Base-by-base conservation (phyloP, 441 rosid species). In the Breynia disticha region DNA sequence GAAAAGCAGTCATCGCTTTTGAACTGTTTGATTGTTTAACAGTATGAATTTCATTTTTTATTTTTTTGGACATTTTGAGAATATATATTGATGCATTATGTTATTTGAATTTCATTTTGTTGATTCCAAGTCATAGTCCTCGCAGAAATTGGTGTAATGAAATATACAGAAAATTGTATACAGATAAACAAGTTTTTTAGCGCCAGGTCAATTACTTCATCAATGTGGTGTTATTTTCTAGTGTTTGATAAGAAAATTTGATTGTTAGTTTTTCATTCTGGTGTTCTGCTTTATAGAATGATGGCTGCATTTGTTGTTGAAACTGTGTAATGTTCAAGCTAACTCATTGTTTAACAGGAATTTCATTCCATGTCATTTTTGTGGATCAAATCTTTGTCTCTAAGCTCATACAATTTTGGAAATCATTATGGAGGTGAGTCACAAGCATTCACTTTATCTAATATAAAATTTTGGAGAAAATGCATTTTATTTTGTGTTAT, bases 401-500 rank as follows among this genome's bases (percentile, higher is more conserved):
- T 72, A 13, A 41, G n/a, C 48, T 10, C 54, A 7, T 15, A 11
- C 48, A 57, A 21, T 55, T 44, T 57, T 52, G 43, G 46, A 37
- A 20, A 53, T 35, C 53, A 18, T 24, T 49, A 49, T 42, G 32
- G 58, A 50, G 82, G 90, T 80, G 63, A 74, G 80, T 51, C 50
- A 20, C 21, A 14, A 45, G 16, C 38, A 24, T 39, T 51, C 41
- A 55, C 18, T 50, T 41, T 17, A 39, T 39, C 15, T 8, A 2
- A 39, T 3, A 39, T n/a, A 39, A 39, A 39, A 8, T 6, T 14
- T 6, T 9, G 43, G 15, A 39, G 5, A 13, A 39, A 39, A 39
- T 39, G 12, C 43, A 2, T 39, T 8, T 39, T 14, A 37, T 37
- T 37, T 37, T 9, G 12, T 39, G 12, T 9, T 39, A 39, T 14